Percentiles rank a stretch among this genome's conserved stretches.
These are phyloP conservation scores for Lactarius hengduanensis DNA, from an alignment of 768 basidiomycete genomes.

Conservation along the genomic window DNA sequence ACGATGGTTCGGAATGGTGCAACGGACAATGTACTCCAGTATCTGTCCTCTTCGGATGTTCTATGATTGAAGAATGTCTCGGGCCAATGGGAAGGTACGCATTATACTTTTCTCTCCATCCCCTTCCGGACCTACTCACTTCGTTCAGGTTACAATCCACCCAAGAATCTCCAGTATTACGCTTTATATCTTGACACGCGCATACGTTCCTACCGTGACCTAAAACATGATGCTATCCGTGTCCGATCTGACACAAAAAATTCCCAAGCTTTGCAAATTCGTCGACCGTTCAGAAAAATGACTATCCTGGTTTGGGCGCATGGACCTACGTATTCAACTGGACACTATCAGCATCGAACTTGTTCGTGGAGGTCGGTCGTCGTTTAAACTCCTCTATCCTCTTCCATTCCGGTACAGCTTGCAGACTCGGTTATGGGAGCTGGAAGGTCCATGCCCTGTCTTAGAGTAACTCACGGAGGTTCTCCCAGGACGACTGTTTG, in stretches of 20 bases:
- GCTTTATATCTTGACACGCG: constrained; percentile 86
- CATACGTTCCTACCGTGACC: constrained; percentile 82
- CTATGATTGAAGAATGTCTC: constrained; percentile 78
- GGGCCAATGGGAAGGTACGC: constrained; percentile 84
- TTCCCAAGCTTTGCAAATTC: too few relatives aligned
- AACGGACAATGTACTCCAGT: constrained; percentile 86
- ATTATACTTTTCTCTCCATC: neutral
- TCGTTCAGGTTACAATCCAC: constrained; percentile 72
- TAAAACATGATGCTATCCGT: constrained; percentile 91
- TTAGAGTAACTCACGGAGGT: too few relatives aligned
- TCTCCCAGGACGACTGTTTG: too few relatives aligned
- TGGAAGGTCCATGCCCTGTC: too few relatives aligned
- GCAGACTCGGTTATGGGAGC: too few relatives aligned
- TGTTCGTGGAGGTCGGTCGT: too few relatives aligned
- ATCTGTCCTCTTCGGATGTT: constrained; percentile 80
- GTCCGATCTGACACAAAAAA: constrained; percentile 83
- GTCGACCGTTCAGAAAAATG: too few relatives aligned
- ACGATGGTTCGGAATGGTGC: constrained; percentile 97
- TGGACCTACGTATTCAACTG: too few relatives aligned
- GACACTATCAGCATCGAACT: too few relatives aligned
- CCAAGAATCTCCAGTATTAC: constrained; percentile 84
- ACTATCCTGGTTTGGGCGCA: too few relatives aligned
- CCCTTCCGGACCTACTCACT: neutral
- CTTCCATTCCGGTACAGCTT: too few relatives aligned
- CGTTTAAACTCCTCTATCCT: too few relatives aligned